Percentiles rank a stretch among this genome's conserved stretches.
These are phyloP conservation scores for Ophiosphaerella narmari DNA, from an alignment of 2,329 filamentous ascomycete genomes.

Conservation along the genomic window DNA sequence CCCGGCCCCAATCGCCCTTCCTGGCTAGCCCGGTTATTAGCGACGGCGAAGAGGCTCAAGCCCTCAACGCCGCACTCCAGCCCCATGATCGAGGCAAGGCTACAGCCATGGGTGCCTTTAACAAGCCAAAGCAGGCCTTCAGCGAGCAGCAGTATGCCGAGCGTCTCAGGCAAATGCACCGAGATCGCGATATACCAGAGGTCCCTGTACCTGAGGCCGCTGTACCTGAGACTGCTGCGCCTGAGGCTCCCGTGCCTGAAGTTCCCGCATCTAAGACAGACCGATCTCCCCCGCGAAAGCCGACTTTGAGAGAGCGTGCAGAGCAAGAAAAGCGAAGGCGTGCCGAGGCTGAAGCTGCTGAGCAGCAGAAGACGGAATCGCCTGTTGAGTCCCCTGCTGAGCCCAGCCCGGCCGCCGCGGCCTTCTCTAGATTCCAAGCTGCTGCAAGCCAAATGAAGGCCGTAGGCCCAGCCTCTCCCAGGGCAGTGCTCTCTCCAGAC, in stretches of 20 bases:
- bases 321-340: constrained; percentile 42
- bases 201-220: no score
- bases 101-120: constrained; percentile 72
- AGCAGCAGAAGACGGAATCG: constrained; percentile 36
- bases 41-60: constrained; percentile 69
- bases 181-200: constrained; percentile 64
- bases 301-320: constrained; percentile 40
- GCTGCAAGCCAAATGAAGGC: constrained; percentile 51
- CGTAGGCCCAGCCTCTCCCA: constrained; percentile 20
- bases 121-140: constrained; percentile 75
- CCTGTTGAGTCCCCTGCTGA: constrained; percentile 37
- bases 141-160: constrained; percentile 86
- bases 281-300: constrained; percentile 32
- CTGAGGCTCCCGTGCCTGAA: constrained; percentile 25
- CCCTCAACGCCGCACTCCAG: constrained; percentile 67
- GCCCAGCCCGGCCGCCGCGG: constrained; percentile 35
- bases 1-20: constrained; percentile 56
- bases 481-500: constrained; percentile 18
- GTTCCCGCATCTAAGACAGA: constrained; percentile 15
- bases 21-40: constrained; percentile 70
- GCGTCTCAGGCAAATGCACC: constrained; percentile 78
- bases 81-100: constrained; percentile 81
- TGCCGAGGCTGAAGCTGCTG: constrained; percentile 25
- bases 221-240: constrained; percentile 28
- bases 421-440: constrained; percentile 54